These are phyloP conservation scores for Calamus simplicifolius DNA, from an alignment of 176 grass and related monocot genomes.

Conservation along the genomic window DNA sequence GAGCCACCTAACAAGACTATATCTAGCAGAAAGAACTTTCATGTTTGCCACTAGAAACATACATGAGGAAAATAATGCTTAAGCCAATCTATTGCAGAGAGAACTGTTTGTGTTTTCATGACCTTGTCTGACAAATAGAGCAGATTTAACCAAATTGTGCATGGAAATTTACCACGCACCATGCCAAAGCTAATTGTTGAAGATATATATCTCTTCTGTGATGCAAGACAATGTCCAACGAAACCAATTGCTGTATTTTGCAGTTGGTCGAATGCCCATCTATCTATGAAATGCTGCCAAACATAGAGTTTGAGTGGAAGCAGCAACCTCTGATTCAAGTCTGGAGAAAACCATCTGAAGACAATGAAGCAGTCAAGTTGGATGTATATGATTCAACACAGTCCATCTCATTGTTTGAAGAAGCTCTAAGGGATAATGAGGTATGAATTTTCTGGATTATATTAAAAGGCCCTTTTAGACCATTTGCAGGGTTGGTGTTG, in stretches of 20 bases:
- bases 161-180: too few species aligned
- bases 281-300: slow-evolving; percentile 86
- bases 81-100: too few species aligned
- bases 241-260: not conserved
- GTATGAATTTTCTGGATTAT: slow-evolving; percentile 17
- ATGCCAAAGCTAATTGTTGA: too few species aligned
- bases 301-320: slow-evolving; percentile 69
- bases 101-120: too few species aligned
- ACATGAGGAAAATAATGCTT: too few species aligned
- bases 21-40: too few species aligned
- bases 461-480: not conserved
- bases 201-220: too few species aligned
- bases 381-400: slow-evolving; percentile 48
- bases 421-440: slow-evolving; percentile 87
- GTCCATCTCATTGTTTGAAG: slow-evolving; percentile 78
- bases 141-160: too few species aligned
- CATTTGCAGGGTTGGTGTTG: not conserved
- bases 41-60: too few species aligned
- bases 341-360: slow-evolving; percentile 65
- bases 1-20: too few species aligned
- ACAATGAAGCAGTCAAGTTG: slow-evolving; percentile 36
- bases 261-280: slow-evolving; percentile 91
- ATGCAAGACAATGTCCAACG: not conserved
- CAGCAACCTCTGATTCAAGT: slow-evolving; percentile 58
- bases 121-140: too few species aligned